Evolutionary conservation across 2,329 filamentous ascomycete species (phyloP).

Genomic region (Cladosporium halotolerans): DNA sequence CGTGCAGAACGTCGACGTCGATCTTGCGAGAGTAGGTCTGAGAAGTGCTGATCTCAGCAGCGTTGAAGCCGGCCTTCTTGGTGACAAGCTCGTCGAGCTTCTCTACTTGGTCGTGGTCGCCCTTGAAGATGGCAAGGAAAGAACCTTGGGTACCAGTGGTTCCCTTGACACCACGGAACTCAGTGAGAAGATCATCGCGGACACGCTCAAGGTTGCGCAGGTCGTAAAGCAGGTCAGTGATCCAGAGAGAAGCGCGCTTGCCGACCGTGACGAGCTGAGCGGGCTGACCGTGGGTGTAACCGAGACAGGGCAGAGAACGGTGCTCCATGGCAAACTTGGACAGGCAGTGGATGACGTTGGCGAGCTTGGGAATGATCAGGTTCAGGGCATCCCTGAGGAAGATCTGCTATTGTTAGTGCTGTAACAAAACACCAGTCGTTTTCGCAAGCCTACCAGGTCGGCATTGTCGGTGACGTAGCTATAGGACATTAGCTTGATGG

Average conservation of each 20-base stretch:
- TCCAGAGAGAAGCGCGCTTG: constrained; percentile 65
- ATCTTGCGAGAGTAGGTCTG: constrained; percentile 78
- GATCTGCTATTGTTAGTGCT: constrained; percentile 38
- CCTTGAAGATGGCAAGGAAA: constrained; percentile 64
- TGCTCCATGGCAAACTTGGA: constrained; percentile 64
- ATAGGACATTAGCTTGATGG: neutral
- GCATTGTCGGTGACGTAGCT: constrained; percentile 65
- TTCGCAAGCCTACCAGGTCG: constrained; percentile 46
- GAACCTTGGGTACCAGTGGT: constrained; percentile 75
- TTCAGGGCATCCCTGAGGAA: constrained; percentile 69
- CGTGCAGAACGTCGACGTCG: constrained; percentile 73
- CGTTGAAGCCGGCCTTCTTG: constrained; percentile 58
- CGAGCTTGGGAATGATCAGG: constrained; percentile 69
- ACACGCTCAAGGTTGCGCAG: constrained; percentile 66
- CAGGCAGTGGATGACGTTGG: constrained; percentile 71
- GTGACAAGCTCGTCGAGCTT: constrained; percentile 58
- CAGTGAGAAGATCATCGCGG: constrained; percentile 52
- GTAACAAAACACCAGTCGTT: too few relatives aligned
- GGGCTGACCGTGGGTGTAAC: constrained; percentile 68
- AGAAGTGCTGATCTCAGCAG: constrained; percentile 58
- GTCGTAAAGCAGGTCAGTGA: constrained; percentile 70
- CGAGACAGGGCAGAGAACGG: constrained; percentile 66
- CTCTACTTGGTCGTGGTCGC: constrained; percentile 55
- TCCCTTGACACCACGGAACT: constrained; percentile 68
- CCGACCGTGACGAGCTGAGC: constrained; percentile 55